phyloP scores from a whole-genome alignment of 2,329 filamentous ascomycete genomes.

The Curvularia sp. region DNA sequence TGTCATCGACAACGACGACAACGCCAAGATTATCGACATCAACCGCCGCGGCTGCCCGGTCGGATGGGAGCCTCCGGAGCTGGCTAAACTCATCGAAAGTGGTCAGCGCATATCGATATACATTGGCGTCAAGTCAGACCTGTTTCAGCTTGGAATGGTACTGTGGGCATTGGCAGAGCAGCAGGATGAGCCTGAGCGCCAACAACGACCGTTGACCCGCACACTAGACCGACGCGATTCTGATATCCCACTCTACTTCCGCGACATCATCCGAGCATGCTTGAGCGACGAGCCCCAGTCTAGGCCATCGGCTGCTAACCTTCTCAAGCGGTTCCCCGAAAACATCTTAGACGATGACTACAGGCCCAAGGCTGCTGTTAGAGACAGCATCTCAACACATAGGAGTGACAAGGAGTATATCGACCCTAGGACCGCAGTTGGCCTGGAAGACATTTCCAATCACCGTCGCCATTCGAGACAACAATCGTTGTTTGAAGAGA shows the following conservation, averaged over 20 bases:
- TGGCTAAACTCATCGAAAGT: constrained; percentile 81
- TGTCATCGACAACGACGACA: constrained; percentile 81
- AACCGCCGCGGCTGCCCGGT: constrained; percentile 96
- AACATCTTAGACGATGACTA: constrained; percentile 17
- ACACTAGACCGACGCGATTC: constrained; percentile 44
- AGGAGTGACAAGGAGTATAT: constrained; percentile 57
- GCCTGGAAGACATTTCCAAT: constrained; percentile 53
- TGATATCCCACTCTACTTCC: constrained; percentile 79
- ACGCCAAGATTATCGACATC: constrained; percentile 98
- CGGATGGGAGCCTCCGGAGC: constrained; percentile 96
- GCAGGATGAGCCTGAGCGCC: constrained; percentile 86
- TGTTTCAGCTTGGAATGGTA: constrained; percentile 97
- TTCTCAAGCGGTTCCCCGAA: constrained; percentile 60
- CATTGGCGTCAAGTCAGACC: constrained; percentile 95
- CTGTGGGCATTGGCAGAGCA: constrained; percentile 89
- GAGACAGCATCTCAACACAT: constrained; percentile 51
- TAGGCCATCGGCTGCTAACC: constrained; percentile 73
- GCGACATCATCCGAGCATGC: constrained; percentile 76
- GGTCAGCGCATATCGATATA: constrained; percentile 94
- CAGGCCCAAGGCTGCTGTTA: constrained; percentile 26
- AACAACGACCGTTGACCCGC: constrained; percentile 68
- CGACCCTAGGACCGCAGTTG: constrained; percentile 54
- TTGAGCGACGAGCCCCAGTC: constrained; percentile 75
- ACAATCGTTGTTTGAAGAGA: constrained; percentile 42
- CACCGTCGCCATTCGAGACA: constrained; percentile 35